Percentiles rank a stretch among this genome's conserved stretches.
phyloP scores from a whole-genome alignment of 768 basidiomycete genomes.

The Suillus hirtellus region DNA sequence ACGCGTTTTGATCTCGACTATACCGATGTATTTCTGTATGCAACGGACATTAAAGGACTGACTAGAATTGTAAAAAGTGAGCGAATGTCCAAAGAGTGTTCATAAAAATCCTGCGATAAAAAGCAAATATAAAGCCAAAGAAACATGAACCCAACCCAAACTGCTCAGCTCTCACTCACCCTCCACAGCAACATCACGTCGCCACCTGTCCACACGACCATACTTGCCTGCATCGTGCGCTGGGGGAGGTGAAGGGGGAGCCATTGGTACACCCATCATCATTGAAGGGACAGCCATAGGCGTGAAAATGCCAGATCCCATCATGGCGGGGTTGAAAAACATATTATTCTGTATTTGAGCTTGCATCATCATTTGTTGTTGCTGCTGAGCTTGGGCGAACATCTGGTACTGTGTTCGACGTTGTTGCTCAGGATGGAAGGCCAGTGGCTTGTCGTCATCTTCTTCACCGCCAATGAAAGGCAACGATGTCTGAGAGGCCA shows the following conservation, averaged over 20 bases:
- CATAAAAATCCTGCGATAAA: slow-evolving; percentile 12
- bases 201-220: slow-evolving; percentile 77
- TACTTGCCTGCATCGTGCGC: slow-evolving; percentile 65
- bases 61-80: slow-evolving; percentile 22
- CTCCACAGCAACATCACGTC: slow-evolving; percentile 74
- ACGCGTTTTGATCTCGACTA: slow-evolving; percentile 32
- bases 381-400: slow-evolving; percentile 45
- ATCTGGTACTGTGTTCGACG: slow-evolving; percentile 59
- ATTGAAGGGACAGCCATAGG: slow-evolving; percentile 55
- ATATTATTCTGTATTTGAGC: slow-evolving; percentile 75
- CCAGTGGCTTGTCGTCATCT: slow-evolving; percentile 73
- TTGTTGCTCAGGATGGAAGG: slow-evolving; percentile 77
- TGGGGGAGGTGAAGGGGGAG: slow-evolving; percentile 62
- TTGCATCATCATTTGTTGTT: slow-evolving; percentile 59
- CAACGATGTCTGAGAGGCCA: slow-evolving; percentile 26
- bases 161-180: slow-evolving; percentile 50
- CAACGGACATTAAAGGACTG: slow-evolving; percentile 37
- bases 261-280: slow-evolving; percentile 40
- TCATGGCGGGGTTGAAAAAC: slow-evolving; percentile 72
- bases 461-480: slow-evolving; percentile 40
- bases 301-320: slow-evolving; percentile 67
- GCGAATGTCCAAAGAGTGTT: slow-evolving; percentile 9
- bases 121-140: slow-evolving; percentile 18
- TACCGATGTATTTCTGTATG: slow-evolving; percentile 38
- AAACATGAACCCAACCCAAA: slow-evolving; percentile 12